Evolutionary conservation across 352 stramenopile species (phyloP), one percentile per base, ranked within the genome.

Genomic region (Phytophthora multivora): DNA sequence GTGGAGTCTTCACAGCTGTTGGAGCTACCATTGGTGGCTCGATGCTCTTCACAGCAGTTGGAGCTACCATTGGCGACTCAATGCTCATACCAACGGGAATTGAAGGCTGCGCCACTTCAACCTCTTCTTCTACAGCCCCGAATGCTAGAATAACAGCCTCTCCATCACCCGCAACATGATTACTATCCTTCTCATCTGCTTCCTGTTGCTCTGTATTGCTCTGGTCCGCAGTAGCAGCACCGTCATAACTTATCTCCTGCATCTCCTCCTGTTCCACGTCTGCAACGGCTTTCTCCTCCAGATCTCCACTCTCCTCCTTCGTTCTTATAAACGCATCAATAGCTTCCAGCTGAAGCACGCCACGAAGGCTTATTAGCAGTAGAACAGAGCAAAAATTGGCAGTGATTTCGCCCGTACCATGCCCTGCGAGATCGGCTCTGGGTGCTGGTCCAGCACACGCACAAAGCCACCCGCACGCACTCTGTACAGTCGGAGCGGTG

Each of bases 391-490:
- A n/a, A 13, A 10, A 19, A 55, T 33, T 2, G 3, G 15, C 7
- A 19, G 21, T 12, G 41, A 30, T 31, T 25, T 31, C 13, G 3
- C 11, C 6, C 69, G 7, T 69, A 89, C 82, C 77, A 80, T 85
- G 48, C 47, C 41, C 5, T 71, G 71, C 23, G 83, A 87, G 5
- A 91, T 67, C 15, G 80, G 78, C 51, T 81, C 75, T 41, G 77
- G 70, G 54, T 83, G 66, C 25, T 54, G 47, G 52, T 91, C 83
- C 51, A 91, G 53, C 12, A 91, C 79, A 15, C 79, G 77, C 41
- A 91, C 69, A 26, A 91, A 83, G 41, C 75, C 72, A 16, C 83
- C 80, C 4, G 51, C 39, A 18, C 51, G 31, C 35, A 78, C 69
- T 46, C 47, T 63, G 47, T 83, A 89, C 16, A 89, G 48, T 9